Evolutionary conservation across 495 filamentous ascomycete genomes (phyloP), one percentile per base, ranked within the genome.

Genomic region (Penicillium fimorum): DNA sequence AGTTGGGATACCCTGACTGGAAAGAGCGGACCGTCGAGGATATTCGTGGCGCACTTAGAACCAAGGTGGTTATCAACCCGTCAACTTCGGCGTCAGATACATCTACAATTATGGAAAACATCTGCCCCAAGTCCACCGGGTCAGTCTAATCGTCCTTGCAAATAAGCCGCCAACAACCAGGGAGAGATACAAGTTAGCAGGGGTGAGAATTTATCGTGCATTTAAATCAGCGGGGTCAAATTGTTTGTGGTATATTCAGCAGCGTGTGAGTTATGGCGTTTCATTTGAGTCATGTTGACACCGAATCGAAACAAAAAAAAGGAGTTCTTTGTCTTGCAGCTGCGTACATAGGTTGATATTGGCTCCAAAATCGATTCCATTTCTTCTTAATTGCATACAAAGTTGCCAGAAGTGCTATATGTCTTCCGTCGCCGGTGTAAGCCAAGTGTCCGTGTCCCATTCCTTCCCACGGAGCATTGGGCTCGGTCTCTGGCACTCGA

Each of bases 1-100:
- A 72, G 25, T 69, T 70, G 38, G 81, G 80, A 30, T 87, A 79
- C 57, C 69, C 71, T 7, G 73, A 73, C 4, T 94, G 90, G 89
- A 78, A 76, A 64, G 65, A 71, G 20, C 83, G 82, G 50, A 81
- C 76, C 49, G 77, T 85, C 53, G 73, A 73, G 2, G 83, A 87
- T 51, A 87, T 89, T 55, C 71, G 84, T 11, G 69, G 69, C 13
- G 80, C 81, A 2, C 64, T 88, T 51, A 68, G 58, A 30, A 56
- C 76, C 0, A 86, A 80, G 63, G 72, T 73, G 11, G 59, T 74
- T 54, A 65, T 66, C 4, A 69, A 57, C n/a, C 52, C 59, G 4
- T 47, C 49, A 2, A 43, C 61, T 9, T 30, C 64, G 8, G 51
- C 24, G 8, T 72, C 70, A 1, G 65, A 72, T 58, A 46, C 50